Conservation (phyloP, 208 protist species). For the Crithidia thermophila region DNA sequence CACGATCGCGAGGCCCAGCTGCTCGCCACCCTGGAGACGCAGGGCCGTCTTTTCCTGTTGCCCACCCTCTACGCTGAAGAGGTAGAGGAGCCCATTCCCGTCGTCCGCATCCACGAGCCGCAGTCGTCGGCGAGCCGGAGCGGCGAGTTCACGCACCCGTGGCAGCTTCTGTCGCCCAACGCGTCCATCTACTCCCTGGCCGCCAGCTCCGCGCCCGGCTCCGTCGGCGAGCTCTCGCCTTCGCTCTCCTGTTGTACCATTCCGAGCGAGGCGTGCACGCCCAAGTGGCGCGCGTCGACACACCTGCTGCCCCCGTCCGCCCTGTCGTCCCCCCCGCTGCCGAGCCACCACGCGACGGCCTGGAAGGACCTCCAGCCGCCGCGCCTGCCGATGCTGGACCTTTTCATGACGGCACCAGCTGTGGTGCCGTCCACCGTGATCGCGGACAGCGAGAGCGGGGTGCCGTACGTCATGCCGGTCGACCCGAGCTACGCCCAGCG, state of each 20-base stretch:
- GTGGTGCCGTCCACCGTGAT: conserved; percentile 21
- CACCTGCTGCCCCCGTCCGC: not conserved
- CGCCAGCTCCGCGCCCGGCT: conserved; percentile 17
- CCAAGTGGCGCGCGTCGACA: conserved; percentile 12
- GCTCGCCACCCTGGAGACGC: conserved; percentile 30
- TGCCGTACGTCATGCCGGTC: conserved; percentile 28
- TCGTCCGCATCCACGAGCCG: conserved; percentile 21
- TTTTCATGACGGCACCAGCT: conserved; percentile 30
- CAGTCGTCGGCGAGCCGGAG: not conserved
- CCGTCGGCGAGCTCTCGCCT: conserved; percentile 31
- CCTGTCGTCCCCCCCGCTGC: not conserved
- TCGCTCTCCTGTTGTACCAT: conserved; percentile 21
- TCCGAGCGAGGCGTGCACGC: conserved; percentile 12
- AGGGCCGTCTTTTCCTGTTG: conserved; percentile 42
- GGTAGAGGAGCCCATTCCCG: conserved; percentile 26
- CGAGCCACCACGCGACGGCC: not conserved
- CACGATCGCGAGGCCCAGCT: conserved; percentile 36
- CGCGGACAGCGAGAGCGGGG: conserved; percentile 19
- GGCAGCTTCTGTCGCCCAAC: conserved; percentile 26
- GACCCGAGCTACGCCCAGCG: conserved; percentile 26
- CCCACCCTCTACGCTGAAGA: conserved; percentile 35
- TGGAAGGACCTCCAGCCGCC: conserved; percentile 26
- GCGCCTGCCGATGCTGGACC: conserved; percentile 27
- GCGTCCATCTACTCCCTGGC: conserved; percentile 26
- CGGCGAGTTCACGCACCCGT: conserved; percentile 15